Conservation (phyloP, 2,329 filamentous ascomycete genomes). For the Parasarocladium wereldwijsianum region DNA sequence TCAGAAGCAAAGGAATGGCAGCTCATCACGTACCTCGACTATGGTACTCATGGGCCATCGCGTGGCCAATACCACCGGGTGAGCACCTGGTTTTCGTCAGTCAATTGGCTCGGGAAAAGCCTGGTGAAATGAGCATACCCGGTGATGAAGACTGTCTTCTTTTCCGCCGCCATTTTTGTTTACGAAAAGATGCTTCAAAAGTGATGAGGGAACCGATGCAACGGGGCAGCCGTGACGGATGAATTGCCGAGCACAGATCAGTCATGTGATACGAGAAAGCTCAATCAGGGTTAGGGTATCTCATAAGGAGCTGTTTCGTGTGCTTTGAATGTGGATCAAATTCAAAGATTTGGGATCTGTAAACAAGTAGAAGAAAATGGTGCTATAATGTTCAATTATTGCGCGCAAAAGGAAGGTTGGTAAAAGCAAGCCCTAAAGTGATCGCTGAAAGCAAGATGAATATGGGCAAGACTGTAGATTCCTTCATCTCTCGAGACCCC, state of each 20-base stretch:
- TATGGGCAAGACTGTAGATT: too few relatives aligned
- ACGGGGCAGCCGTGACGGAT: neutral
- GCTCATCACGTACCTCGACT: slow-evolving; percentile 23
- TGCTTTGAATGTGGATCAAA: slow-evolving; percentile 7
- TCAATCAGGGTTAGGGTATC: neutral
- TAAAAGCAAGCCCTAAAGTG: too few relatives aligned
- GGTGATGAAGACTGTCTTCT: slow-evolving; percentile 33
- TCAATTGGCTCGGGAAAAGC: neutral
- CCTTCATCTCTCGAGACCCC: too few relatives aligned
- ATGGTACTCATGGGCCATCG: slow-evolving; percentile 37
- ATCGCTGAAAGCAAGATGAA: too few relatives aligned
- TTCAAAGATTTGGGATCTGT: neutral
- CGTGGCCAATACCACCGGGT: slow-evolving; percentile 43
- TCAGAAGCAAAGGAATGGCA: neutral
- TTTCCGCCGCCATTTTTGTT: slow-evolving; percentile 11
- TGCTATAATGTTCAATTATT: too few relatives aligned
- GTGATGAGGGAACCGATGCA: neutral
- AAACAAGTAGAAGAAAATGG: too few relatives aligned
- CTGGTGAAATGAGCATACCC: slow-evolving; percentile 19
- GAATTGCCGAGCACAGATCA: neutral
- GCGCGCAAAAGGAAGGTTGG: too few relatives aligned
- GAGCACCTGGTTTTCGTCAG: slow-evolving; percentile 30
- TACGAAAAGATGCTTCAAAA: neutral
- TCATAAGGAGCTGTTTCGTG: neutral
- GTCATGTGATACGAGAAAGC: neutral